Base-by-base conservation (phyloP, 2,329 filamentous ascomycete genomes). In the Xylariales sp. region DNA sequence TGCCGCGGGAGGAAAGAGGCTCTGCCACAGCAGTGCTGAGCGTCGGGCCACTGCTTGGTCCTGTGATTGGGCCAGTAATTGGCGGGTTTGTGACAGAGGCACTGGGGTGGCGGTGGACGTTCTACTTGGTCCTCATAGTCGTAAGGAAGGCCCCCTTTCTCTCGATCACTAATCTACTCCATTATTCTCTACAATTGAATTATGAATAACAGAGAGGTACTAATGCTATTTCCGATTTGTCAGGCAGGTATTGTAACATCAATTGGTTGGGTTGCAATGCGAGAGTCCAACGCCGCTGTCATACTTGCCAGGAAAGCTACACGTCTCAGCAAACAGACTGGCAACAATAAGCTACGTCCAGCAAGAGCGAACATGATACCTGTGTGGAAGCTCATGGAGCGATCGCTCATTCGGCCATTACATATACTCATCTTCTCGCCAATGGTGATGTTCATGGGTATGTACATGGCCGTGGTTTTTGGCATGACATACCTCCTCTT, bases 241-340 rank as follows among this genome's bases (percentile, higher is more conserved):
- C 15, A 39, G 37, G 37, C 29, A 20, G 30, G 29, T 5, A 30
- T 39, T 6, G 29, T 27, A 4, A 27, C 33, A 11, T 13, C 32
- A 18, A 15, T 33, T 5, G 81, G 54, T 5, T 11, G 80, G 6
- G 54, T 84, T 35, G 69, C 81, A 54, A 72, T 79, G 2, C 70
- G 72, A 38, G 81, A 85, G 51, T 83, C 80, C 4, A 84, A 83
- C 54, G 74, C 72, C 0, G 76, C 80, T 0, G 74, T 72, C 17
- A 66, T 87, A 6, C 69, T 85, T 5, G 59, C 65, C 20, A 59
- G 66, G 40, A 81, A 79, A 53, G 76, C 76, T 27, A 60, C 66
- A 34, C 67, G 62, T n/a, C 62, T 81, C 14, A 64, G 69, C 40
- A 69, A 69, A 44, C 64, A 73, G 45, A 82, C 76, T 2, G 74